Conservation (phyloP, 2,329 filamentous ascomycete genomes). For the Orbilia ellipsospora region DNA sequence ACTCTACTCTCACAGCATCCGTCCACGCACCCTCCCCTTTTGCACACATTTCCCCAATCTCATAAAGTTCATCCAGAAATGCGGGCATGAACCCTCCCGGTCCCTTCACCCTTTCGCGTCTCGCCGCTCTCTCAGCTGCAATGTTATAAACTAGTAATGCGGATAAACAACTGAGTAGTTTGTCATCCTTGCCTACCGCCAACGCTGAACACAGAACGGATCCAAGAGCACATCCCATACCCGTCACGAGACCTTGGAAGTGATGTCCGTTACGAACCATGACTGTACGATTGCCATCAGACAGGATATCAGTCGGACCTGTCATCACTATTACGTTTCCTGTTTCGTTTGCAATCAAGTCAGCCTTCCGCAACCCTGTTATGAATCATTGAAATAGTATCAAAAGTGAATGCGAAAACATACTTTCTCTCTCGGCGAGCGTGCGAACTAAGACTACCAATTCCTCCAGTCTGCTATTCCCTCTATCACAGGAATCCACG, state of each 20-base stretch:
- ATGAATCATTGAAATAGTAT: too few relatives aligned
- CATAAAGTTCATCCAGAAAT: constrained; percentile 78
- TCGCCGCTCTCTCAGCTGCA: constrained; percentile 70
- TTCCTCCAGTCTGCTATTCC: constrained; percentile 68
- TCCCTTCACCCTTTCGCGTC: constrained; percentile 74
- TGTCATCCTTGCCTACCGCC: constrained; percentile 71
- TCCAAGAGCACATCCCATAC: constrained; percentile 82
- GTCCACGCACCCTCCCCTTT: constrained; percentile 36
- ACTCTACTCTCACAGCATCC: constrained; percentile 30
- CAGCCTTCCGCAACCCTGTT: background rate
- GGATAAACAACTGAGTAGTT: constrained; percentile 77
- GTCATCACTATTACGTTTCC: constrained; percentile 82
- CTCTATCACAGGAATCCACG: constrained; percentile 75
- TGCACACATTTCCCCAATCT: constrained; percentile 57
- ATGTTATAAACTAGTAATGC: constrained; percentile 82
- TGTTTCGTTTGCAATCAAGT: constrained; percentile 41
- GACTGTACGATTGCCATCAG: constrained; percentile 76
- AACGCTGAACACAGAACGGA: constrained; percentile 81
- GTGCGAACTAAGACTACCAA: constrained; percentile 72
- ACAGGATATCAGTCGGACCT: constrained; percentile 79
- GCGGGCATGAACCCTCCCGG: constrained; percentile 88
- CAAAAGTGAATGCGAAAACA: background rate
- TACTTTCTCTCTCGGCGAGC: constrained; percentile 74
- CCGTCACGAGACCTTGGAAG: constrained; percentile 76
- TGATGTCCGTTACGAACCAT: constrained; percentile 80